Base-by-base conservation (phyloP, 2,329 filamentous ascomycete species). In the Metarhizium humberi region DNA sequence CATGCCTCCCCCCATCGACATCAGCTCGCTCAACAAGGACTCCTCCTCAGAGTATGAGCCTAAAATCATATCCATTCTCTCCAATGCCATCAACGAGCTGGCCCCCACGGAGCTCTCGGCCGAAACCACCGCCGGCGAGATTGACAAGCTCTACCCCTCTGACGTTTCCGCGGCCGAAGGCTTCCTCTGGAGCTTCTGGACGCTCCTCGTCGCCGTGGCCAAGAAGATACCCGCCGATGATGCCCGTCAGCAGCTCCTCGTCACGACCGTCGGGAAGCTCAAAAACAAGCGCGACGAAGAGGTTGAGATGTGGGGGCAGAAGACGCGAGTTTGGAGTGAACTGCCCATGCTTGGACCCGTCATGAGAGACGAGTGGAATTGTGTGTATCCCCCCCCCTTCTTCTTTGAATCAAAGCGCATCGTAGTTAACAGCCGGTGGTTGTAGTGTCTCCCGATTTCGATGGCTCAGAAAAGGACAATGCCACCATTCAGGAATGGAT, bases 131-230 rank as follows among this genome's bases (percentile, higher is more conserved):
- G 65, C 64, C 50, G 50, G 48, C 42, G 54, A 61, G 16, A 60
- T 69, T 50, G 64, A 68, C 58, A 47, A 59, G 49, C 62, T 66
- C 10, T 66, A 63, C 54, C 57, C 57, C 7, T 51, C 54, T 20
- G 56, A 54, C 45, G 25, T 50, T 32, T 47, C 55, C 34, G 58
- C 62, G 6, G 56, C 62, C 10, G 64, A 66, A 50, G 56, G 60
- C 46, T 66, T 63, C 55, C 62, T 69, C 52, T 69, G 66, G 63
- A 58, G 56, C 3, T 57, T 69, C 20, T 69, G 68, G 68, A 57
- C 59, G 4, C 53, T 65, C 18, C 49, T 68, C 49, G 52, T 66
- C 48, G 55, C 57, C 36, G 57, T 64, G 18, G 65, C 55, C 49
- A 62, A 60, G 51, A 59, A 60, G 51, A 60, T 68, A 6, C 64